phyloP scores from a whole-genome alignment of 176 grass and related monocot species.

The Musa schizocarpa region DNA sequence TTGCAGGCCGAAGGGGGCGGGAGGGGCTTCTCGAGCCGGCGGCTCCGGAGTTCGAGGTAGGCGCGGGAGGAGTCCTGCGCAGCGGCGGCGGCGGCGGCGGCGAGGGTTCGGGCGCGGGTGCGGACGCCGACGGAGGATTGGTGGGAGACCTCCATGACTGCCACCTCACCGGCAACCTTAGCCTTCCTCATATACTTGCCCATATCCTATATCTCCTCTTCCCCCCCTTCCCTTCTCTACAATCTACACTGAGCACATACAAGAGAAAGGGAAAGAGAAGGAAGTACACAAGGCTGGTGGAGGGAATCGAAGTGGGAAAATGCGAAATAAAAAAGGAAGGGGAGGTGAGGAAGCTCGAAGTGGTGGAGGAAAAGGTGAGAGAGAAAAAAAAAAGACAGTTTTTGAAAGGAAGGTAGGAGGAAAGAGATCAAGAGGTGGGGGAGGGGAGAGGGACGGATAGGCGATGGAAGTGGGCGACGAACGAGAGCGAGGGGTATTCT shows the following conservation, averaged over 20 bases:
- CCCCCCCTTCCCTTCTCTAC: no score
- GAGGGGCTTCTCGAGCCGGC: slow-evolving; percentile 24
- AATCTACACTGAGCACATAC: background rate
- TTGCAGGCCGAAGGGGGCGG: background rate
- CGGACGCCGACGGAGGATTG: slow-evolving; percentile 20
- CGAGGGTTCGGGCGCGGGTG: slow-evolving; percentile 22
- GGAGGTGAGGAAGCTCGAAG: background rate
- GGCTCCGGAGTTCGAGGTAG: slow-evolving; percentile 26
- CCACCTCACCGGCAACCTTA: slow-evolving; percentile 25
- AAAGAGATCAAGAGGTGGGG: background rate
- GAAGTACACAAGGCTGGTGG: background rate
- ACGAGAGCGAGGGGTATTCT: background rate
- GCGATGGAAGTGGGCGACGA: background rate
- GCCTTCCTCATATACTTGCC: slow-evolving; percentile 27
- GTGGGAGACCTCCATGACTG: slow-evolving; percentile 24
- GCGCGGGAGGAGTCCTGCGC: slow-evolving; percentile 4
- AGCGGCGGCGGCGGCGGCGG: background rate
- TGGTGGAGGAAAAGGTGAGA: background rate
- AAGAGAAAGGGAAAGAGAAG: background rate
- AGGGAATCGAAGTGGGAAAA: slow-evolving; percentile 7
- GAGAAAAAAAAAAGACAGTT: background rate
- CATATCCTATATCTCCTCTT: background rate
- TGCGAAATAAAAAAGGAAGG: background rate
- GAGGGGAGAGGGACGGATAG: no score
- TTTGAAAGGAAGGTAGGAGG: background rate